phyloP scores from a whole-genome alignment of 352 stramenopile genomes.

The Pythium diclinum region DNA sequence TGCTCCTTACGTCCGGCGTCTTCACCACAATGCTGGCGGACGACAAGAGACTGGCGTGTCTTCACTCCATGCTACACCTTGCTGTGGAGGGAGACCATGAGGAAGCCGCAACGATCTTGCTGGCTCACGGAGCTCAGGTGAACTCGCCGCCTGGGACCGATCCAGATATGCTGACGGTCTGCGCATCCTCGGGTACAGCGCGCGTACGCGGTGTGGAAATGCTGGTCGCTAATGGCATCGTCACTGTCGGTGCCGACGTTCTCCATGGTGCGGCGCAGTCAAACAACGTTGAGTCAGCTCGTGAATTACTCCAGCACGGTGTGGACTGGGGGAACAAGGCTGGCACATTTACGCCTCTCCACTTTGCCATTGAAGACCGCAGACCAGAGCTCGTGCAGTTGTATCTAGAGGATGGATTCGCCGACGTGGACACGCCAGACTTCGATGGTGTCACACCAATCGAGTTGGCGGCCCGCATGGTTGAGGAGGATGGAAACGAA shows the following conservation, averaged over 20 bases:
- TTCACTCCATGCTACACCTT: constrained; percentile 7
- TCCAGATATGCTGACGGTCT: not conserved
- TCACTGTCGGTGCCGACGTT: constrained; percentile 6
- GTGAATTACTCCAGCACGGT: constrained; percentile 7
- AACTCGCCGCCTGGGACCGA: not conserved
- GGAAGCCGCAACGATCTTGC: constrained; percentile 4
- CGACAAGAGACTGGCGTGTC: not conserved
- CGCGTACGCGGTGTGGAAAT: not conserved
- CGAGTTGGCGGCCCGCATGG: not conserved
- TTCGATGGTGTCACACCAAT: not conserved
- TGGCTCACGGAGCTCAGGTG: constrained; percentile 17
- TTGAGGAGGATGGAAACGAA: not conserved
- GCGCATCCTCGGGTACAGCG: constrained; percentile 8
- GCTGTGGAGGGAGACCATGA: constrained; percentile 13
- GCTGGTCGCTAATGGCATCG: not conserved
- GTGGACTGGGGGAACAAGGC: constrained; percentile 15
- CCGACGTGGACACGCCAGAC: constrained; percentile 8
- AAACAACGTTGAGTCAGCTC: constrained; percentile 12
- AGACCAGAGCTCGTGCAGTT: constrained; percentile 9
- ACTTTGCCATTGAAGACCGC: constrained; percentile 10
- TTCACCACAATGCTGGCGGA: constrained; percentile 5
- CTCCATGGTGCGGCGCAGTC: constrained; percentile 8
- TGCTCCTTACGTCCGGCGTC: constrained; percentile 12
- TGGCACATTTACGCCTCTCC: not conserved
- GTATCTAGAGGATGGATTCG: constrained; percentile 9